Conservation (phyloP, 139 green algal species). For the Dunaliella primolecta region DNA sequence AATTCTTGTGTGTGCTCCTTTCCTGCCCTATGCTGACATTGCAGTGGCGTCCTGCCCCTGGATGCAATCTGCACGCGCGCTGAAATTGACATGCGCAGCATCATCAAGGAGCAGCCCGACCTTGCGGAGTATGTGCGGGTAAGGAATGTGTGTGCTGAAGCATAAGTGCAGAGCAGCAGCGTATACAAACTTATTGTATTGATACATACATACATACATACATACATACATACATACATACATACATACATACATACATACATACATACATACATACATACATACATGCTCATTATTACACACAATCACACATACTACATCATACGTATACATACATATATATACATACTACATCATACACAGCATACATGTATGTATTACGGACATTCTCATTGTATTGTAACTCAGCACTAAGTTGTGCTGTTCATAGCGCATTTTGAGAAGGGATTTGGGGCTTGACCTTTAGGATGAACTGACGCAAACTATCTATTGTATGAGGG, state of each 20-base stretch:
- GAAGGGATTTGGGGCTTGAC: too few species aligned
- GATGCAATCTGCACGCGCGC: constrained; percentile 16
- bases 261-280: not conserved
- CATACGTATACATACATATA: too few species aligned
- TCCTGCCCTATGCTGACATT: too few species aligned
- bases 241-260: not conserved
- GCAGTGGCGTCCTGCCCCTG: constrained; percentile 13
- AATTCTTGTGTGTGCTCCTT: too few species aligned
- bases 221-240: not conserved
- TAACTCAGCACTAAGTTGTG: too few species aligned
- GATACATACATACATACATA: not conserved
- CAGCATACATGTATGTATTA: too few species aligned
- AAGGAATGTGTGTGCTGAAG: not conserved
- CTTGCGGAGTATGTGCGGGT: not conserved
- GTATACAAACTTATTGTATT: not conserved
- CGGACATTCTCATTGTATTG: too few species aligned
- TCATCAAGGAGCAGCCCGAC: constrained; percentile 8
- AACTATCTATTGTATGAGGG: too few species aligned
- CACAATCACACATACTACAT: too few species aligned
- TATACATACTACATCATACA: too few species aligned
- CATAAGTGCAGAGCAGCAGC: not conserved
- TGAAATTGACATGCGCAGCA: not conserved
- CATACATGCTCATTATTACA: not conserved
- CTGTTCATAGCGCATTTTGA: too few species aligned
- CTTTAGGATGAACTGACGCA: too few species aligned